Percentiles rank a stretch among this genome's conserved stretches.
Conservation (phyloP, 208 protist genomes). For the Acanthamoeba castellanii region DNA sequence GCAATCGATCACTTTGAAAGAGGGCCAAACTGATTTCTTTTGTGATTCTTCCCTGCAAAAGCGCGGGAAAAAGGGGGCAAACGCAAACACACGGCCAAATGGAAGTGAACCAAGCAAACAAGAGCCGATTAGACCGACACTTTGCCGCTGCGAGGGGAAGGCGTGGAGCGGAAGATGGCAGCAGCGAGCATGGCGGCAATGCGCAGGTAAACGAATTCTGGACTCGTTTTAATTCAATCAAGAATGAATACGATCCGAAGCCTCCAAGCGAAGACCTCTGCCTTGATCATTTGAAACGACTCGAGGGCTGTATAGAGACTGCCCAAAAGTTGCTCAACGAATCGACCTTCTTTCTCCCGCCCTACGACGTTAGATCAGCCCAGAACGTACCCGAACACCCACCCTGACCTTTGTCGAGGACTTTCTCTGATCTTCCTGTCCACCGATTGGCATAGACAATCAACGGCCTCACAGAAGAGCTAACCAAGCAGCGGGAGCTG, state of each 20-base stretch:
- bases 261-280: background rate
- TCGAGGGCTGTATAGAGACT: background rate
- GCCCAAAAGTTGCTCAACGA: conserved; percentile 11
- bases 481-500: conserved; percentile 7
- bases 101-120: conserved; percentile 19
- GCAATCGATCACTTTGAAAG: too few relatives aligned
- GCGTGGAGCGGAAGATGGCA: background rate
- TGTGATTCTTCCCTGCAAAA: background rate
- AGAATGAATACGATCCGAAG: background rate
- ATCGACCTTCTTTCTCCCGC: background rate
- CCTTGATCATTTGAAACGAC: background rate
- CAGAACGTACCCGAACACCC: background rate
- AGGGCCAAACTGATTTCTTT: background rate
- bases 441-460: background rate
- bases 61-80: background rate
- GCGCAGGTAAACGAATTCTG: background rate
- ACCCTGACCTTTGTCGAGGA: background rate
- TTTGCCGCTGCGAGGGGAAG: background rate
- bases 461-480: conserved; percentile 1
- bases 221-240: background rate
- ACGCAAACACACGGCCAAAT: background rate
- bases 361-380: background rate
- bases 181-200: background rate
- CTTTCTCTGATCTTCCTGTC: background rate
- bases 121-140: background rate